Percentiles rank a stretch among this genome's conserved stretches.
Evolutionary conservation across 306 rosid genomes (phyloP).

Genomic region (barrel medic (Medicago truncatula)): DNA sequence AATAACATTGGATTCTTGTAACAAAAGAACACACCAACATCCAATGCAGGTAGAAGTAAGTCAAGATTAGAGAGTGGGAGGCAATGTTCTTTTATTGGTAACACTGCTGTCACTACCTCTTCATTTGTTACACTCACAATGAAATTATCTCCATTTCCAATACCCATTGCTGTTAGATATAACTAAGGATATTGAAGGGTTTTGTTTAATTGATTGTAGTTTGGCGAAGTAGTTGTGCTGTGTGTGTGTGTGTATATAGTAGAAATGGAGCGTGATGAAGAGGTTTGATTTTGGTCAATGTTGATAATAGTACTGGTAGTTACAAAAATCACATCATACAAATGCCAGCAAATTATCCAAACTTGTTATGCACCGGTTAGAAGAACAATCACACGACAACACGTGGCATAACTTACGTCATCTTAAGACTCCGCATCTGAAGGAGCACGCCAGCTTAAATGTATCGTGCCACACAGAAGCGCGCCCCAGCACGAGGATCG

Average conservation of each 20-base stretch:
- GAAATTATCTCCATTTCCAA: slow-evolving; percentile 22
- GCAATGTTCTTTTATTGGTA: slow-evolving; percentile 75
- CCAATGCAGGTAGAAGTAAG: slow-evolving; percentile 65
- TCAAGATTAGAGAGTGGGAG: slow-evolving; percentile 83
- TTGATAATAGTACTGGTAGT: slow-evolving; percentile 20
- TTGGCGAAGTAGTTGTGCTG: background rate
- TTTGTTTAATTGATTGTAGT: background rate
- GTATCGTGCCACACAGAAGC: too few species aligned
- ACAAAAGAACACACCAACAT: slow-evolving; percentile 77
- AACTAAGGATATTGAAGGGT: background rate
- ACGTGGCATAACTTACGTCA: too few species aligned
- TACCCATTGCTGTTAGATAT: background rate
- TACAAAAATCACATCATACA: background rate
- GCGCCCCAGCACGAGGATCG: too few species aligned
- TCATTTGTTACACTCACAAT: slow-evolving; percentile 47
- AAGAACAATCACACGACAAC: too few species aligned
- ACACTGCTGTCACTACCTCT: slow-evolving; percentile 63
- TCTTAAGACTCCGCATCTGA: too few species aligned
- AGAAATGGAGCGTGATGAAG: background rate
- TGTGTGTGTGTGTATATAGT: background rate
- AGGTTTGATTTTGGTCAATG: slow-evolving; percentile 25
- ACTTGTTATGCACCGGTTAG: too few species aligned
- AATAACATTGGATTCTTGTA: slow-evolving; percentile 46
- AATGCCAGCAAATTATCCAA: background rate
- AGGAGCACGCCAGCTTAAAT: too few species aligned